A percentile compares a stretch with the other conserved stretches of the same genome.
These are phyloP conservation scores for Blastocystis sp. DNA, from an alignment of 352 stramenopile species.

Conservation along the genomic window DNA sequence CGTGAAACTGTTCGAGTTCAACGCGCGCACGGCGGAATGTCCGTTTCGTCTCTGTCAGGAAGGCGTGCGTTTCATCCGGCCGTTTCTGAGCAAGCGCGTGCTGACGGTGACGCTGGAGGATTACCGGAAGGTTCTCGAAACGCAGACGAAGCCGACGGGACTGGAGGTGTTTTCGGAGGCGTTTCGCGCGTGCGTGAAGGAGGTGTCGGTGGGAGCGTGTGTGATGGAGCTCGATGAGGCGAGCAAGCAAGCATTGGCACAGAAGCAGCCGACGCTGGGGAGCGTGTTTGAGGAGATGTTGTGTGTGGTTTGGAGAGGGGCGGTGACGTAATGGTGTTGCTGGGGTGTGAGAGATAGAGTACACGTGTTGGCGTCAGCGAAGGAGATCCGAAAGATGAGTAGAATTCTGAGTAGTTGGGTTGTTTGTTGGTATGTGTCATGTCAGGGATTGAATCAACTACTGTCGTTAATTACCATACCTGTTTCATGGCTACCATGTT, in stretches of 20 bases:
- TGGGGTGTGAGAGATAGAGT: not conserved
- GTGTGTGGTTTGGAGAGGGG: slow-evolving; percentile 6
- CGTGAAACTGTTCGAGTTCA: slow-evolving; percentile 79
- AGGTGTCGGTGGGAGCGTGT: not conserved
- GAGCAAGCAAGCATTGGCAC: not conserved
- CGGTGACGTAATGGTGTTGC: not conserved
- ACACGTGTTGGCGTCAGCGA: not conserved
- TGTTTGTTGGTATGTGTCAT: slow-evolving; percentile 17
- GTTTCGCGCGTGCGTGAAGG: not conserved
- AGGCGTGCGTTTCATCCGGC: slow-evolving; percentile 70
- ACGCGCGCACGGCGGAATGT: slow-evolving; percentile 65
- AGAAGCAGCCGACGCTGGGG: not conserved
- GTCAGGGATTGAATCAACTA: not conserved
- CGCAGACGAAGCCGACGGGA: not conserved
- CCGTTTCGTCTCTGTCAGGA: slow-evolving; percentile 78
- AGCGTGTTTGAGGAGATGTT: not conserved
- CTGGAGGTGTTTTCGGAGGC: not conserved
- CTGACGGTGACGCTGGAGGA: slow-evolving; percentile 45
- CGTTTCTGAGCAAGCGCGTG: slow-evolving; percentile 72
- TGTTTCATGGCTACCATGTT: too few relatives aligned
- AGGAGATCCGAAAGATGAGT: not conserved
- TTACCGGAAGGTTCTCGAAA: not conserved
- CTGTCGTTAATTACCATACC: too few relatives aligned
- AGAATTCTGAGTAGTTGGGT: not conserved
- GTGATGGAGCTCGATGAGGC: not conserved